Evolutionary conservation across 495 filamentous ascomycete genomes (phyloP).

Genomic region (Pyrenula aspistea): DNA sequence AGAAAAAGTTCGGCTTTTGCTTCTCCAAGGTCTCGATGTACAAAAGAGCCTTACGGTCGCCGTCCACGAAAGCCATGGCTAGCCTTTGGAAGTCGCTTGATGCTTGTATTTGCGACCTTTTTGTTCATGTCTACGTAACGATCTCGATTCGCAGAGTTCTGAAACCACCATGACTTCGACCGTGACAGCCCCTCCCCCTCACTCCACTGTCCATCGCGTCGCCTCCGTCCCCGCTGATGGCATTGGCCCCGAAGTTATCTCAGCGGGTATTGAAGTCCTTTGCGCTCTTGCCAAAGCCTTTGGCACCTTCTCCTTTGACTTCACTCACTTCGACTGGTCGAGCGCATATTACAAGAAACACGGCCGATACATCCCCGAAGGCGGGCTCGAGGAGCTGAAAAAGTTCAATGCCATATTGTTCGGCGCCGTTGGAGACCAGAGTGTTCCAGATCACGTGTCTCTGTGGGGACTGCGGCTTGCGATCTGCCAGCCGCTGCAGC

Average conservation of each 20-base stretch:
- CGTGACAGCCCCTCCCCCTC: not conserved
- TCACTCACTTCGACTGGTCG: conserved; percentile 39
- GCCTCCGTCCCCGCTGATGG: conserved; percentile 42
- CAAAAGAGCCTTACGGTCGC: no score
- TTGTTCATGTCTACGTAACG: no score
- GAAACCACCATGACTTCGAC: not conserved
- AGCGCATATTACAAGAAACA: conserved; percentile 38
- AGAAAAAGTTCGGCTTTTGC: no score
- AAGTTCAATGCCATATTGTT: conserved; percentile 44
- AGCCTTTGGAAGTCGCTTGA: no score
- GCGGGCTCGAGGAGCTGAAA: conserved; percentile 36
- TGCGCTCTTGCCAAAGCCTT: conserved; percentile 29
- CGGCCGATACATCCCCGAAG: conserved; percentile 42
- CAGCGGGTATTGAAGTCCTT: conserved; percentile 33
- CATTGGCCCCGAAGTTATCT: conserved; percentile 42
- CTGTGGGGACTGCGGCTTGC: conserved; percentile 42
- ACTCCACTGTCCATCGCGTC: conserved; percentile 22
- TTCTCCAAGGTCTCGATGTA: no score
- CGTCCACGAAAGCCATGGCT: no score
- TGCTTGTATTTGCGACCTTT: no score
- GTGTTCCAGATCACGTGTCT: conserved; percentile 45
- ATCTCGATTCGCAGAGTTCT: no score
- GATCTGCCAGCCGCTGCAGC: conserved; percentile 41
- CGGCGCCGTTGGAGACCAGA: conserved; percentile 43
- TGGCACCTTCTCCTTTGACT: conserved; percentile 33